These are phyloP conservation scores for Penicillium canariense DNA, from an alignment of 495 filamentous ascomycete species.

Conservation along the genomic window DNA sequence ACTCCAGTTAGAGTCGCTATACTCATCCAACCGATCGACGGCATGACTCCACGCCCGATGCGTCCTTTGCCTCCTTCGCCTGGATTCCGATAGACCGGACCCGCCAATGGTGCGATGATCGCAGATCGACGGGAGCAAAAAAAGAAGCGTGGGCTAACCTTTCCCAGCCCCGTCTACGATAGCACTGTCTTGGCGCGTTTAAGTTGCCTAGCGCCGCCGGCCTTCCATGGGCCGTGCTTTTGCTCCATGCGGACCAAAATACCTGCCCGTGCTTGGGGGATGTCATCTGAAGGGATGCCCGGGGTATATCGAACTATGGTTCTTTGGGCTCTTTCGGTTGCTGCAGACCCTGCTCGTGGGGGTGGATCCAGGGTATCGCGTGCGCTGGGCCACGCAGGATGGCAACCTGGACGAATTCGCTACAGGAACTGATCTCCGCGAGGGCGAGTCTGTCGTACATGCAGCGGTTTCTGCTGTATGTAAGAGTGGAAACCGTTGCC, in stretches of 20 bases:
- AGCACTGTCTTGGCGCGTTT: constrained; percentile 16
- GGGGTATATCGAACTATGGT: constrained; percentile 1
- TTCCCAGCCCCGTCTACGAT: constrained; percentile 20
- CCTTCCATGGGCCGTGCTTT: constrained; percentile 24
- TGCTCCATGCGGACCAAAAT: constrained; percentile 8
- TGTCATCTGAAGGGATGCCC: not conserved
- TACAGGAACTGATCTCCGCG: not conserved
- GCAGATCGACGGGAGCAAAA: constrained; percentile 8
- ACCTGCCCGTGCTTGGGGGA: not conserved
- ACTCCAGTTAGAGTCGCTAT: not conserved
- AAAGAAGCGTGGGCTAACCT: constrained; percentile 1
- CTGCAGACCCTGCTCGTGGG: not conserved
- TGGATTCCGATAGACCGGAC: constrained; percentile 1
- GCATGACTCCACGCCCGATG: not conserved
- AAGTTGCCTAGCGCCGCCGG: constrained; percentile 20
- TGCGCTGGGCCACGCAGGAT: not conserved
- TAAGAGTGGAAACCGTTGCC: not conserved
- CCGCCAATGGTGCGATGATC: not conserved
- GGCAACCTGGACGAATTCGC: not conserved
- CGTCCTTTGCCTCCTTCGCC: not conserved
- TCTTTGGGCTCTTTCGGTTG: not conserved
- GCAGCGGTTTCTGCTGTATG: not conserved
- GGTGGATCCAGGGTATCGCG: constrained; percentile 1
- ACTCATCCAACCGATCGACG: not conserved
- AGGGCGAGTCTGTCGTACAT: too few species aligned